These are phyloP conservation scores for Cordyceps cateniannulata DNA, from an alignment of 2,329 filamentous ascomycete species.

Conservation along the genomic window DNA sequence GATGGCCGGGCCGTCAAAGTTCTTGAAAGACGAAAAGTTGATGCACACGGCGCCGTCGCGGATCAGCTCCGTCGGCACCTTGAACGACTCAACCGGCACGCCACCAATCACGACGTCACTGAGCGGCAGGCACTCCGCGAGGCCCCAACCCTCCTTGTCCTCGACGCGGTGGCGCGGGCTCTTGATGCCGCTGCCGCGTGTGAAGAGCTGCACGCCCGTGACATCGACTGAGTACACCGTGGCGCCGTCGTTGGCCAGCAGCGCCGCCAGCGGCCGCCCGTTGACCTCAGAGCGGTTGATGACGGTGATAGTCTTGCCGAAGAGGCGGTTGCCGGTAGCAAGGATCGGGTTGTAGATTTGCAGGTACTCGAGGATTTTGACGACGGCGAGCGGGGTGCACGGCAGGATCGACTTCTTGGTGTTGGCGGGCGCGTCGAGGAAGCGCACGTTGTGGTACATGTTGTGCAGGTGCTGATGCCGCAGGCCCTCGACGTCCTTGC, in stretches of 20 bases:
- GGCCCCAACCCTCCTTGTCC: constrained; percentile 70
- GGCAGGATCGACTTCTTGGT: constrained; percentile 86
- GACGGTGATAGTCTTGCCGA: constrained; percentile 90
- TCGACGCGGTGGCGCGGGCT: constrained; percentile 80
- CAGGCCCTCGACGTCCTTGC: constrained; percentile 93
- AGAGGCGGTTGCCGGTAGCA: constrained; percentile 85
- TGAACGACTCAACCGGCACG: constrained; percentile 81
- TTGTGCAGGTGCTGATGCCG: constrained; percentile 94
- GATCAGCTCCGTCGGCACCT: constrained; percentile 77
- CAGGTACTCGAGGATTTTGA: constrained; percentile 94
- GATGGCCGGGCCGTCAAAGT: constrained; percentile 77
- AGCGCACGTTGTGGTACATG: constrained; percentile 98
- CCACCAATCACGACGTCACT: constrained; percentile 95
- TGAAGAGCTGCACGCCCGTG: constrained; percentile 86
- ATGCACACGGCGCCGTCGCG: constrained; percentile 94
- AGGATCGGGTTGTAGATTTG: constrained; percentile 96
- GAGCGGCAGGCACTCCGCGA: constrained; percentile 75
- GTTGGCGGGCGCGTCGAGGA: constrained; percentile 72
- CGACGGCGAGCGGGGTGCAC: constrained; percentile 89
- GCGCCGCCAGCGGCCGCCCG: constrained; percentile 81
- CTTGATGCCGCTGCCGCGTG: constrained; percentile 78
- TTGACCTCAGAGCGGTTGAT: constrained; percentile 97
- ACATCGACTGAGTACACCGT: constrained; percentile 93
- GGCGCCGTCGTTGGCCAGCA: constrained; percentile 93
- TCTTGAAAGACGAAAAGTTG: constrained; percentile 94